A percentile compares a stretch with the other conserved stretches of the same genome.
Evolutionary conservation across 768 basidiomycete genomes (phyloP).

Genomic region (Ephemerocybe angulata): DNA sequence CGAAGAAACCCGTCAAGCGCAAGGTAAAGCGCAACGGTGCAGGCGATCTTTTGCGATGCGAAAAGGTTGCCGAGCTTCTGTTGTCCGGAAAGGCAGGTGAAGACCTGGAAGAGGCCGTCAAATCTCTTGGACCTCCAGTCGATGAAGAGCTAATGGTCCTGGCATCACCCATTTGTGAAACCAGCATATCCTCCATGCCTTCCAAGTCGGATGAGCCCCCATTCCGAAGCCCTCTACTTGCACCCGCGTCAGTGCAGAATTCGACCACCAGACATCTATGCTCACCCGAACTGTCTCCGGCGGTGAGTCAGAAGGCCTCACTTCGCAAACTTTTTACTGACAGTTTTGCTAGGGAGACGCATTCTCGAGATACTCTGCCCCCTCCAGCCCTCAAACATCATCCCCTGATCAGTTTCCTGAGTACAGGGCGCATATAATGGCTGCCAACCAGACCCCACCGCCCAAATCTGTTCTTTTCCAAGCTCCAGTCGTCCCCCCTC

Average conservation of each 20-base stretch:
- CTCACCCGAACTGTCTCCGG: background rate
- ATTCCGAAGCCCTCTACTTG: constrained; percentile 29
- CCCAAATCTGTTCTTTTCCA: background rate
- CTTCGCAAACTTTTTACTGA: background rate
- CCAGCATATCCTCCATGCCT: background rate
- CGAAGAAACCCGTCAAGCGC: constrained; percentile 43
- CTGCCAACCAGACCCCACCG: background rate
- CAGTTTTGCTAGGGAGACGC: background rate
- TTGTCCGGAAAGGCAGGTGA: constrained; percentile 47
- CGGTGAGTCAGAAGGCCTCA: background rate
- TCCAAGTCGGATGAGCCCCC: constrained; percentile 10
- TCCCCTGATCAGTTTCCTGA: background rate
- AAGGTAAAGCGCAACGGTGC: constrained; percentile 49
- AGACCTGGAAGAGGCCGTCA: constrained; percentile 45
- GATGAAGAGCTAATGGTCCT: constrained; percentile 1
- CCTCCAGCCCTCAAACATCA: background rate
- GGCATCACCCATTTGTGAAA: background rate
- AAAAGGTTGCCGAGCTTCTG: constrained; percentile 47
- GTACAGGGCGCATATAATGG: background rate
- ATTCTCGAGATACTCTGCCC: background rate
- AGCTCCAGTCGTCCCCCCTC: background rate
- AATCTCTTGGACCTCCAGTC: constrained; percentile 20
- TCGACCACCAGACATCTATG: background rate
- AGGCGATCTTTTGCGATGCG: constrained; percentile 47
- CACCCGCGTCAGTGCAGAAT: constrained; percentile 15